A percentile compares a stretch with the other conserved stretches of the same genome.
Evolutionary conservation across 805 yeast genomes (phyloP).

Genomic region (Diddensiella caesifluorescens): DNA sequence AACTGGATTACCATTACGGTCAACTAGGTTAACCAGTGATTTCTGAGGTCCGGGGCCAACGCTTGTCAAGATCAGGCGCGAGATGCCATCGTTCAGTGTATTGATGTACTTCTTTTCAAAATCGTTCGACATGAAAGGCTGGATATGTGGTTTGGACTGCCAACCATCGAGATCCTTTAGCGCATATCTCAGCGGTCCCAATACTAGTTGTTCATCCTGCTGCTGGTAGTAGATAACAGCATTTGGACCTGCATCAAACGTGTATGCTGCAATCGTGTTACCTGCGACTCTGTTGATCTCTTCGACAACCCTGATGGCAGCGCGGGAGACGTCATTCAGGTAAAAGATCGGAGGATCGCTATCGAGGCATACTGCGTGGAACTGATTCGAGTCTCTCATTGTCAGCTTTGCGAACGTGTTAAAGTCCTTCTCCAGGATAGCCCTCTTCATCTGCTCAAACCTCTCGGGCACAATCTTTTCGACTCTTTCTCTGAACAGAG

Average conservation of each 20-base stretch:
- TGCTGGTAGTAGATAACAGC: slow-evolving; percentile 88
- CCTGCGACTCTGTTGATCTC: slow-evolving; percentile 64
- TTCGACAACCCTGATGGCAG: slow-evolving; percentile 73
- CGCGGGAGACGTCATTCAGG: slow-evolving; percentile 84
- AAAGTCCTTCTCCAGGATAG: slow-evolving; percentile 74
- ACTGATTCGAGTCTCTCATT: slow-evolving; percentile 94
- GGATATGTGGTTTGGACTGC: slow-evolving; percentile 38
- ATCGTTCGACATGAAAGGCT: slow-evolving; percentile 28
- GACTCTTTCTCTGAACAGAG: slow-evolving; percentile 76
- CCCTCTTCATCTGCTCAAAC: slow-evolving; percentile 71
- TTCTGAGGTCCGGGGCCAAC: slow-evolving; percentile 86
- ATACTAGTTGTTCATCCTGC: slow-evolving; percentile 65
- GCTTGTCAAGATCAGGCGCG: slow-evolving; percentile 74
- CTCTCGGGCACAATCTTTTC: slow-evolving; percentile 80
- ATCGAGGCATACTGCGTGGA: slow-evolving; percentile 97
- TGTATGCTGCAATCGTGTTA: slow-evolving; percentile 78
- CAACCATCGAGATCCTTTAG: slow-evolving; percentile 66
- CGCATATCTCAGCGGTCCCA: slow-evolving; percentile 60
- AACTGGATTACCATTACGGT: slow-evolving; percentile 11
- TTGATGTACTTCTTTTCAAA: slow-evolving; percentile 41
- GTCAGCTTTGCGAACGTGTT: slow-evolving; percentile 80
- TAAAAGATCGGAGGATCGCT: slow-evolving; percentile 94
- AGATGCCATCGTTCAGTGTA: slow-evolving; percentile 63
- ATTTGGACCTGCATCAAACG: slow-evolving; percentile 99
- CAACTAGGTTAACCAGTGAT: slow-evolving; percentile 8